phyloP scores from a whole-genome alignment of 2,329 filamentous ascomycete genomes.

The Scopulariopsis brevicaulis region DNA sequence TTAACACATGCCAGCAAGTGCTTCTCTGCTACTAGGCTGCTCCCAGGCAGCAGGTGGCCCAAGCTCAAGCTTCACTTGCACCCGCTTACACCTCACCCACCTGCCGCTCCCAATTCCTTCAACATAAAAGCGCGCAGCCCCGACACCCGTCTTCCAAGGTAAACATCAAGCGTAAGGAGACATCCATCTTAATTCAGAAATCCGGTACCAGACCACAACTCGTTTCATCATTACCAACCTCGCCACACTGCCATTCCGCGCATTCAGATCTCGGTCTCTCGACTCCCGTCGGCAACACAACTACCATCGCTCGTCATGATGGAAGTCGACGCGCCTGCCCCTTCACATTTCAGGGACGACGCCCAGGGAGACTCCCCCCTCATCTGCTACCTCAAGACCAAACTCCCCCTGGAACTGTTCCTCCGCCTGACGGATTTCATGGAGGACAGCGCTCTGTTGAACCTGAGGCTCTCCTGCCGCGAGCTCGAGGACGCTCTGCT shows the following conservation, averaged over 20 bases:
- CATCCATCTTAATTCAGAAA: background rate
- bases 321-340: background rate
- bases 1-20: too few relatives aligned
- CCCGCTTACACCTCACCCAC: background rate
- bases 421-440: background rate
- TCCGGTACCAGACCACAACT: background rate
- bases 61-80: background rate
- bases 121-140: too few relatives aligned
- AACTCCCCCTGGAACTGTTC: slow-evolving; percentile 4
- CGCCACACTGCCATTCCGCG: background rate
- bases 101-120: background rate
- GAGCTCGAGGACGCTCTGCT: background rate
- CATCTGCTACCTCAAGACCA: slow-evolving; percentile 1
- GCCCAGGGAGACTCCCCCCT: background rate
- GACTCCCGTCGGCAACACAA: background rate
- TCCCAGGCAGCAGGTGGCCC: background rate
- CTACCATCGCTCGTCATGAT: background rate
- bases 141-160: background rate
- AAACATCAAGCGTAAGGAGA: background rate
- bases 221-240: background rate
- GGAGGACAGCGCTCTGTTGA: background rate
- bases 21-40: too few relatives aligned
- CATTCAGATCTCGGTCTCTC: background rate
- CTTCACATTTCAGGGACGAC: background rate
- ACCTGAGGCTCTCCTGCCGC: background rate